phyloP scores from a whole-genome alignment of 169 alveolate genomes.

The Besnoitia besnoiti region DNA sequence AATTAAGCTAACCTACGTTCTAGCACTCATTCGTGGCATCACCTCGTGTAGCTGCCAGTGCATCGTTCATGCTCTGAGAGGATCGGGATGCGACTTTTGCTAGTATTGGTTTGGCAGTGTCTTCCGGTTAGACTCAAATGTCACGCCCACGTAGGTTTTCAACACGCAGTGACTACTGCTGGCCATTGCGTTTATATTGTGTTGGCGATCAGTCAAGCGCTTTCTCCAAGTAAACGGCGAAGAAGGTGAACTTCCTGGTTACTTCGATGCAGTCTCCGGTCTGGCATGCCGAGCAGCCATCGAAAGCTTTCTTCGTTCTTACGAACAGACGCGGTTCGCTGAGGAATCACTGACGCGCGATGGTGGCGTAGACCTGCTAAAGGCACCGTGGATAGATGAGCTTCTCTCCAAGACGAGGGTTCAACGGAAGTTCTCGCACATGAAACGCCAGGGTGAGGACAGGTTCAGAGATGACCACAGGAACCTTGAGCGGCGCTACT shows the following conservation, averaged over 20 bases:
- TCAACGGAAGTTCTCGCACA: background rate
- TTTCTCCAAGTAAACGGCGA: background rate
- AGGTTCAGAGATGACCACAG: no score
- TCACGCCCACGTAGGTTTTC: no score
- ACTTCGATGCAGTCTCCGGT: background rate
- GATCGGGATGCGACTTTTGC: no score
- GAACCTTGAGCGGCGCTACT: no score
- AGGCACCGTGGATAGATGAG: background rate
- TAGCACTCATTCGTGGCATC: no score
- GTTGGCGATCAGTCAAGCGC: background rate
- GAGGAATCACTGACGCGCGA: background rate
- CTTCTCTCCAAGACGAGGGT: background rate
- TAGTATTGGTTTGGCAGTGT: no score
- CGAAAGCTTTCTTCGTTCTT: background rate
- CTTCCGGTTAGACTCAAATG: no score
- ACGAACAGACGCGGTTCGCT: background rate
- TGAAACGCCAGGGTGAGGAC: background rate
- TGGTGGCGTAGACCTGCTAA: background rate
- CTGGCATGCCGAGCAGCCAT: constrained; percentile 24
- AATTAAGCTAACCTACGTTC: no score
- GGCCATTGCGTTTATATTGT: no score
- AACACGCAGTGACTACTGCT: no score
- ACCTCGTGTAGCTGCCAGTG: no score
- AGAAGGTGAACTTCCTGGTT: constrained; percentile 10
- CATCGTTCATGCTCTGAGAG: no score